Percentiles rank a stretch among this genome's conserved stretches.
Evolutionary conservation across 2,329 filamentous ascomycete genomes (phyloP).

Genomic region (Coniochaeta hoffmannii): DNA sequence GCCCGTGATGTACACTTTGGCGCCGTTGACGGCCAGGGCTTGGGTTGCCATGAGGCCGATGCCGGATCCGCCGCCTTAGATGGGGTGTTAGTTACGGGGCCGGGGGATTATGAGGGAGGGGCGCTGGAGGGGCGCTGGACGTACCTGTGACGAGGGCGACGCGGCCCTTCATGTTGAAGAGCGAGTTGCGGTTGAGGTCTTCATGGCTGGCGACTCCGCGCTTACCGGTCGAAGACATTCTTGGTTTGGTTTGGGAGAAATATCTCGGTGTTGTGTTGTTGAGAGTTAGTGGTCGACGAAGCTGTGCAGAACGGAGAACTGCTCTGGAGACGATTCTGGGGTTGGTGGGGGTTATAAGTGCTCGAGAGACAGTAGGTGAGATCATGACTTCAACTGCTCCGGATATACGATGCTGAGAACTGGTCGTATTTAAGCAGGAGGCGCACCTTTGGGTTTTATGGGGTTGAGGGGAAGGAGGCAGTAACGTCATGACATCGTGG

Average conservation of each 20-base stretch:
- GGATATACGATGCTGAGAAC: neutral
- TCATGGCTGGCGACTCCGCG: conserved; percentile 18
- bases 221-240: conserved; percentile 20
- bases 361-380: neutral
- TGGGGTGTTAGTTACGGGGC: neutral
- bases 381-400: neutral
- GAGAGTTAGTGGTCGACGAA: neutral
- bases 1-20: conserved; percentile 64
- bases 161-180: conserved; percentile 37
- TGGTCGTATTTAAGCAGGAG: neutral
- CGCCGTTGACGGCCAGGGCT: conserved; percentile 50
- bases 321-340: neutral
- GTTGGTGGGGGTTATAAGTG: neutral
- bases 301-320: neutral
- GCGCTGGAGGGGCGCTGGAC: neutral
- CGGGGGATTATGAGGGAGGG: neutral
- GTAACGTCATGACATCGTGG: neutral
- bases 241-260: neutral
- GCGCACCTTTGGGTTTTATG: neutral
- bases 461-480: neutral
- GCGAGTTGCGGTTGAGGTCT: conserved; percentile 32
- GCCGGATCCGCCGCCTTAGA: conserved; percentile 19
- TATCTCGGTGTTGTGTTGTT: neutral
- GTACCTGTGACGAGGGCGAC: conserved; percentile 34
- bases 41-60: conserved; percentile 25